Base-by-base conservation (phyloP, 768 basidiomycete species). In the Pleurotus eryngii region DNA sequence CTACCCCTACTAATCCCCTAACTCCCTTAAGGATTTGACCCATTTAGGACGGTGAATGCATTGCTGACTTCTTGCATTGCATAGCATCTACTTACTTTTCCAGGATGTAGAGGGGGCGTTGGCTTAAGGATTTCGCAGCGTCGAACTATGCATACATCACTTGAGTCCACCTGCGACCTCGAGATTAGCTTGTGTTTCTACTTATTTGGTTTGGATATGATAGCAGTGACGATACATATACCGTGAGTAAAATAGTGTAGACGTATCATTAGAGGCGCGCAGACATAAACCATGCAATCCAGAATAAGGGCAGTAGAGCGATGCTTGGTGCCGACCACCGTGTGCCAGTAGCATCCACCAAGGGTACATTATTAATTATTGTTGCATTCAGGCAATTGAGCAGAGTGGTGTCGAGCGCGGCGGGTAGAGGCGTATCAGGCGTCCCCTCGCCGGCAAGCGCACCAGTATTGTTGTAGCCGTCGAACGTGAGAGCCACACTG, bases 401-500 rank as follows among this genome's bases (percentile, higher is more conserved):
- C 9, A 88, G 70, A 1, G 65, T 72, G 30, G 54, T 69, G 60
- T 87, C 80, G n/a, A 85, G 72, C 45, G 71, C 72, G 2, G 68
- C 66, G 1, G 86, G 86, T 1, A 90, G 71, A 0, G 84, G 76
- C 0, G 79, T 72, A 56, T 81, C 74, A 0, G 80, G 67, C 26
- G 73, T 78, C 6, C 74, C 67, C 18, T 81, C 72, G 1, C 67
- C 61, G 38, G 67, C 68, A 22, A 82, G 68, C 3, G 73, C 78
- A 5, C 76, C 81, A 0, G 84, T 83, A 59, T 89, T 80, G 63
- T 89, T 87, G 65, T 89, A 88, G 0, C 82, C 82, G 55, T 89
- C 82, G 3, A 88, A 71, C 1, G 84, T 79, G 22, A 89, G 72
- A 2, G 78, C 81, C 38, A 86, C 76, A 46, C 79, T 85, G 63